Conservation (phyloP, 2,329 filamentous ascomycete species). For the Colletotrichum nymphaeae region DNA sequence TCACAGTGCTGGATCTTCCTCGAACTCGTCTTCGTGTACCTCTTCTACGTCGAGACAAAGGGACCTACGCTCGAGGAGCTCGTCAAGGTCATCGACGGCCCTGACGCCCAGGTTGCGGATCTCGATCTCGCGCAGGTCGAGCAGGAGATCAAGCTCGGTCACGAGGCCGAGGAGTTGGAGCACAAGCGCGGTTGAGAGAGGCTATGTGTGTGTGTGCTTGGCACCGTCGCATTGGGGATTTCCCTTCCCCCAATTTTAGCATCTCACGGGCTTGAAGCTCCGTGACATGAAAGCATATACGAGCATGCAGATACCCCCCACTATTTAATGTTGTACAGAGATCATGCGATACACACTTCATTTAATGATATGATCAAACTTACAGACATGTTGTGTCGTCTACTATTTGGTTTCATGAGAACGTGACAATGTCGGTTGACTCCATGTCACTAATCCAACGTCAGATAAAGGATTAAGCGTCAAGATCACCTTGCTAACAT, state of each 20-base stretch:
- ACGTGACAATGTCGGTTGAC: too few relatives aligned
- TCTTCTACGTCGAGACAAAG: slow-evolving; percentile 69
- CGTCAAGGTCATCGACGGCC: slow-evolving; percentile 74
- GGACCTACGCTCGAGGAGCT: slow-evolving; percentile 75
- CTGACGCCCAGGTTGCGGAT: slow-evolving; percentile 61
- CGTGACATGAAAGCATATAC: slow-evolving; percentile 5
- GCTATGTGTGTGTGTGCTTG: not conserved
- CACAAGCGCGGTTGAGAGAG: slow-evolving; percentile 29
- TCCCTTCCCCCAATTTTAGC: not conserved
- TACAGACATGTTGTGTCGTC: not conserved
- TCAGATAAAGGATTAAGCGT: not conserved
- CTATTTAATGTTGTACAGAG: not conserved
- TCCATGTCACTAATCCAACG: too few relatives aligned
- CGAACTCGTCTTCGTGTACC: slow-evolving; percentile 67
- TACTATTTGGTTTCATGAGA: not conserved
- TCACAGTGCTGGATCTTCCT: slow-evolving; percentile 59
- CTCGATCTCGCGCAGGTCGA: slow-evolving; percentile 58
- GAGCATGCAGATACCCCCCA: slow-evolving; percentile 29
- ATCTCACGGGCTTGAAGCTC: not conserved
- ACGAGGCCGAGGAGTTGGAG: slow-evolving; percentile 32
- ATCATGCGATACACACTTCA: slow-evolving; percentile 7
- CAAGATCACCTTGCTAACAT: not conserved
- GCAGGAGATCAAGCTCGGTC: slow-evolving; percentile 48
- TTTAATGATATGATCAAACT: slow-evolving; percentile 16
- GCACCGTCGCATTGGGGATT: not conserved